Percentiles rank a stretch among this genome's conserved stretches.
phyloP scores from a whole-genome alignment of 1,139 yeast genomes.

The Debaryomyces robertsiae region DNA sequence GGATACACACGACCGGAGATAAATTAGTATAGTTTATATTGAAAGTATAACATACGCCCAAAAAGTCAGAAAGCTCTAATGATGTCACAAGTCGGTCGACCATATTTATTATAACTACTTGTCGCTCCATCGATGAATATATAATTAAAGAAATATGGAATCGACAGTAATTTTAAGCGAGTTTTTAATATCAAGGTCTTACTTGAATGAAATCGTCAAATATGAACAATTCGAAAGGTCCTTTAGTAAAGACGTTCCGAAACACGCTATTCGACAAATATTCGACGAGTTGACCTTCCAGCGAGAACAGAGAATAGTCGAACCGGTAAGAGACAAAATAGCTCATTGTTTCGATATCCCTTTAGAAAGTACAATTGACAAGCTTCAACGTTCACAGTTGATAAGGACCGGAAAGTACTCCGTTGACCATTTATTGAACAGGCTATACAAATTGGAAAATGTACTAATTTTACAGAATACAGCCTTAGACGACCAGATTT shows the following conservation, averaged over 20 bases:
- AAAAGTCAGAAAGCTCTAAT: no score
- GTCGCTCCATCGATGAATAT: no score
- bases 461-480: constrained; percentile 15
- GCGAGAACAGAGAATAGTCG: constrained; percentile 17
- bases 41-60: no score
- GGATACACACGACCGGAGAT: no score
- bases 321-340: constrained; percentile 21
- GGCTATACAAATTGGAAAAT: constrained; percentile 18
- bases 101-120: no score
- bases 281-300: constrained; percentile 26
- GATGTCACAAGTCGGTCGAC: no score
- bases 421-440: constrained; percentile 17
- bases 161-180: constrained; percentile 13
- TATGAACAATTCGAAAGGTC: constrained; percentile 17
- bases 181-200: constrained; percentile 13
- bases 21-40: no score
- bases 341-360: constrained; percentile 28
- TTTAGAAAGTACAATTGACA: constrained; percentile 14
- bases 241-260: constrained; percentile 21
- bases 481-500: constrained; percentile 19
- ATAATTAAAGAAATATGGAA: constrained; percentile 12
- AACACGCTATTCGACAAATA: constrained; percentile 17
- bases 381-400: constrained; percentile 1
- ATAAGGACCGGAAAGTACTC: constrained; percentile 13
- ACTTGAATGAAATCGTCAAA: constrained; percentile 13